Evolutionary conservation across 306 rosid genomes (phyloP).

Genomic region (Morella rubra): DNA sequence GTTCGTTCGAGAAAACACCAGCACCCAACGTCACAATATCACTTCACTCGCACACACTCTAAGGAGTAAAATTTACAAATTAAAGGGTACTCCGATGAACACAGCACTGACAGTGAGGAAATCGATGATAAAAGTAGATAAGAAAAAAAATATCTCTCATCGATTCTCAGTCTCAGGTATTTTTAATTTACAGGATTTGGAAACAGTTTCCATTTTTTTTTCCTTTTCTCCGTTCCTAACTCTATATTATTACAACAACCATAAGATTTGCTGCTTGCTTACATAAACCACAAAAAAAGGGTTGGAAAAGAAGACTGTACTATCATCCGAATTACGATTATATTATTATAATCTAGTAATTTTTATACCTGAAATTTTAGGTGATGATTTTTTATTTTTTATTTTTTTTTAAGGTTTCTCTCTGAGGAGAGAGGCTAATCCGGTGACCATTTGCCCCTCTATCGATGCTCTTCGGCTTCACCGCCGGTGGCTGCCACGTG

Average conservation of each 20-base stretch:
- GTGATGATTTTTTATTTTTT: too few relatives aligned
- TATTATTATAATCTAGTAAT: conserved; percentile 19
- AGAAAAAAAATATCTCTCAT: not conserved
- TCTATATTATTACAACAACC: conserved; percentile 21
- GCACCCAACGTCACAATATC: too few relatives aligned
- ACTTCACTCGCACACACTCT: too few relatives aligned
- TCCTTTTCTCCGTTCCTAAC: not conserved
- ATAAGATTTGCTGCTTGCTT: conserved; percentile 19
- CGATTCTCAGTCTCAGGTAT: not conserved
- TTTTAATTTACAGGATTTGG: not conserved
- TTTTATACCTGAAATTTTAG: conserved; percentile 13
- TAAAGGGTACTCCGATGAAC: not conserved
- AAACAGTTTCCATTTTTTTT: not conserved
- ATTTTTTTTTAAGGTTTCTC: conserved; percentile 57
- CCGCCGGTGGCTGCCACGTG: conserved; percentile 84
- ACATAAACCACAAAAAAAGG: not conserved
- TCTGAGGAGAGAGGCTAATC: conserved; percentile 83
- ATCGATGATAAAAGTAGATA: not conserved
- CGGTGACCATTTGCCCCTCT: conserved; percentile 82
- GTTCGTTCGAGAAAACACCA: not conserved
- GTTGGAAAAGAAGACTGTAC: conserved; percentile 1
- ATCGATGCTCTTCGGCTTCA: conserved; percentile 74
- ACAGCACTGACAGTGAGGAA: not conserved
- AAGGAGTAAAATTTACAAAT: too few relatives aligned
- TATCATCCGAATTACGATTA: conserved; percentile 31